Percentiles rank a stretch among this genome's conserved stretches.
These are phyloP conservation scores for Botrytis hyacinthi DNA, from an alignment of 2,329 filamentous ascomycete species.

Conservation along the genomic window DNA sequence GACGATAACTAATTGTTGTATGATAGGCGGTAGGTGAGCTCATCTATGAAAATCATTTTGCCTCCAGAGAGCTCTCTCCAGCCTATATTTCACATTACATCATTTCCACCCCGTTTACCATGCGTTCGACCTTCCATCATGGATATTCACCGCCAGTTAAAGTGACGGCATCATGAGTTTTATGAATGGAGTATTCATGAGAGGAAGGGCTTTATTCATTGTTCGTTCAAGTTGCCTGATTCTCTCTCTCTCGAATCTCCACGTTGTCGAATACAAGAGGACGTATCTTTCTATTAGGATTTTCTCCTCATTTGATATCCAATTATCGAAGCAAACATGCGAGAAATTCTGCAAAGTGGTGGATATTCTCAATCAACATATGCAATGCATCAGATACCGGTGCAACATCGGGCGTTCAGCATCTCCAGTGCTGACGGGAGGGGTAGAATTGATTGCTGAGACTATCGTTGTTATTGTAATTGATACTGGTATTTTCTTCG, in stretches of 20 bases:
- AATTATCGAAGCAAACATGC: background rate
- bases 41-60: background rate
- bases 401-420: background rate
- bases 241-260: background rate
- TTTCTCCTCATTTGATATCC: background rate
- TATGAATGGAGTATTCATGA: background rate
- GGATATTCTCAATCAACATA: background rate
- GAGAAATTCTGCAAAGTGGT: background rate
- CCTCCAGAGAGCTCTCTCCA: background rate
- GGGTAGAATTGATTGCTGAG: background rate
- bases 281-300: background rate
- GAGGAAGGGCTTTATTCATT: background rate
- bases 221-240: background rate
- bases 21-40: background rate
- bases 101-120: background rate
- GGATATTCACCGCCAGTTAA: background rate
- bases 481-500: background rate
- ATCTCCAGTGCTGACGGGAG: background rate
- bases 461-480: background rate
- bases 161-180: background rate
- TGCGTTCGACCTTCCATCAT: background rate
- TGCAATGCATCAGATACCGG: background rate
- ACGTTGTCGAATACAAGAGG: background rate
- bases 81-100: background rate
- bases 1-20: background rate